Percentiles rank a stretch among this genome's conserved stretches.
Evolutionary conservation across 495 filamentous ascomycete genomes (phyloP).

Genomic region (Penicillium silybi): DNA sequence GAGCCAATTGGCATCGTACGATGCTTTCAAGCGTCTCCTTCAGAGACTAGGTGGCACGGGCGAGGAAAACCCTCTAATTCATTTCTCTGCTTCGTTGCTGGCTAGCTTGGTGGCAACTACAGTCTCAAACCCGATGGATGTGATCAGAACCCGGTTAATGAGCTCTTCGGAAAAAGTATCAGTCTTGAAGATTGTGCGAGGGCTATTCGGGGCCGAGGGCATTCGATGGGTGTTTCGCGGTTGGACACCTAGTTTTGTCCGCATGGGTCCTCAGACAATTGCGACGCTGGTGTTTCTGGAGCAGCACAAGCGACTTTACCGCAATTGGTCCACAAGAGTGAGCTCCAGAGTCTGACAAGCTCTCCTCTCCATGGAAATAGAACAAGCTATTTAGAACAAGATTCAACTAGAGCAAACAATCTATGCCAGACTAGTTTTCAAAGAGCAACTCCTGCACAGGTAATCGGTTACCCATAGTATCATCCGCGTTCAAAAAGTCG

Average conservation of each 20-base stretch:
- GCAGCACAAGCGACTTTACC: slow-evolving; percentile 59
- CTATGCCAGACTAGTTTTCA: no score
- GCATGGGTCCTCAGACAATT: slow-evolving; percentile 79
- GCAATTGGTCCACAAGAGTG: not conserved
- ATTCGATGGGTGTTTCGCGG: slow-evolving; percentile 79
- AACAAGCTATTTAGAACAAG: no score
- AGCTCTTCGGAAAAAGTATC: slow-evolving; percentile 10
- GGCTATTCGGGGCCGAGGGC: slow-evolving; percentile 17
- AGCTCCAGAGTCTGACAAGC: no score
- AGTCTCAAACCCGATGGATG: slow-evolving; percentile 85
- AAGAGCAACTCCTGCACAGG: no score
- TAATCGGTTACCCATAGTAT: no score
- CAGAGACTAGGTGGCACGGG: slow-evolving; percentile 1
- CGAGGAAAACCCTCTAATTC: slow-evolving; percentile 64
- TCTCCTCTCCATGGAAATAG: no score
- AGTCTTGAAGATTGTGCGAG: slow-evolving; percentile 9
- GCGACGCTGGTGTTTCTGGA: slow-evolving; percentile 84
- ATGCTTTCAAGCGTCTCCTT: slow-evolving; percentile 69
- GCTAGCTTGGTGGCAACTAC: slow-evolving; percentile 86
- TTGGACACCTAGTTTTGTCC: slow-evolving; percentile 85
- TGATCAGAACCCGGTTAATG: slow-evolving; percentile 90
- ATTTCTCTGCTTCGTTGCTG: slow-evolving; percentile 72
- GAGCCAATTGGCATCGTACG: slow-evolving; percentile 78
- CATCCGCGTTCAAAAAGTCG: no score
- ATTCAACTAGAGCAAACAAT: no score